Conservation (phyloP, 257 asterid genomes). For the Solanum pennellii region DNA sequence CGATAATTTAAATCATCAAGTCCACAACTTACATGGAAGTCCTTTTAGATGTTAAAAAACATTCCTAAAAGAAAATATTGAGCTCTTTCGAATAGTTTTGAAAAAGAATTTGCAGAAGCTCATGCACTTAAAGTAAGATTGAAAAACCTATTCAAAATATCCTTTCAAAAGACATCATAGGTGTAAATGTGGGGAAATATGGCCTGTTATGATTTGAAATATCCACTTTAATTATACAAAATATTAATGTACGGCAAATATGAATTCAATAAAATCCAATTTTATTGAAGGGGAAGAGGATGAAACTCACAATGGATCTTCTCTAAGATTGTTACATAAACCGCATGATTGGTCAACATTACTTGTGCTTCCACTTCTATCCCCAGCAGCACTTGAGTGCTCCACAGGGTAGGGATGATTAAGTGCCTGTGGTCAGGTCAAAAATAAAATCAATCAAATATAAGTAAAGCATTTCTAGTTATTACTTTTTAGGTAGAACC, state of each 20-base stretch:
- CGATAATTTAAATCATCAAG: neutral
- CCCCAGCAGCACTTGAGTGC: constrained; percentile 50
- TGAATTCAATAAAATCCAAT: neutral
- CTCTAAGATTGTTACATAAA: constrained; percentile 56
- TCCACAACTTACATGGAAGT: neutral
- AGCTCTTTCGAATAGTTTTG: neutral
- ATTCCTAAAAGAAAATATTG: neutral
- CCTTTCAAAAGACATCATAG: neutral
- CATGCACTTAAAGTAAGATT: no score
- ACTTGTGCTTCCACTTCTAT: constrained; percentile 32
- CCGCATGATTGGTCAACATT: constrained; percentile 42
- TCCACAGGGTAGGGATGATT: constrained; percentile 95
- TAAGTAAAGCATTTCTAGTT: neutral
- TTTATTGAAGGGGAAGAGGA: neutral
- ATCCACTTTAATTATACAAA: neutral
- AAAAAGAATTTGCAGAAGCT: neutral
- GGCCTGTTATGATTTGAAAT: neutral
- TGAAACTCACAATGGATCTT: constrained; percentile 54
- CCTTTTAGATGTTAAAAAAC: neutral
- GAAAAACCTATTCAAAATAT: no score
- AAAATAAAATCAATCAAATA: constrained; percentile 2
- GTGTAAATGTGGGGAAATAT: neutral
- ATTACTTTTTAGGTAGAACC: neutral
- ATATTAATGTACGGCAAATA: neutral
- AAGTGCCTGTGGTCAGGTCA: constrained; percentile 48